Evolutionary conservation across 352 stramenopile species (phyloP).

Genomic region (Phytophthora pluvialis): DNA sequence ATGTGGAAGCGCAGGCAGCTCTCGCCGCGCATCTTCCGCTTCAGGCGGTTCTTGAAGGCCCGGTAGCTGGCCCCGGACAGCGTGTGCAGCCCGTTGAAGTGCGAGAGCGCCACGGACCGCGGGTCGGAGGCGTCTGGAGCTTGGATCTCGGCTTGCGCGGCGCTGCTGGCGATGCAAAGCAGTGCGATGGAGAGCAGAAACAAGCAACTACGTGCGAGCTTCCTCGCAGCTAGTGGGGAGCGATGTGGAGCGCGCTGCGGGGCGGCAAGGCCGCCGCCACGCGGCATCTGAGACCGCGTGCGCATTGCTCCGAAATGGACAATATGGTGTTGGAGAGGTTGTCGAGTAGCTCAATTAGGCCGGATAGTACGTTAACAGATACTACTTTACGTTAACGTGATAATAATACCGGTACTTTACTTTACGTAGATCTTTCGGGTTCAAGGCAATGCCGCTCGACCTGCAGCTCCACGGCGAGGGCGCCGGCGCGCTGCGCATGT

Average conservation of each 20-base stretch:
- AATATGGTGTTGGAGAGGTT: slow-evolving; percentile 9
- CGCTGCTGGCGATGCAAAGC: slow-evolving; percentile 7
- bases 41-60: slow-evolving; percentile 76
- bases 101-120: slow-evolving; percentile 23
- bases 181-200: slow-evolving; percentile 32
- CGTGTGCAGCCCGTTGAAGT: slow-evolving; percentile 64
- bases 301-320: slow-evolving; percentile 5
- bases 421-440: slow-evolving; percentile 8
- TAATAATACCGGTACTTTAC: too few species aligned
- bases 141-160: slow-evolving; percentile 21
- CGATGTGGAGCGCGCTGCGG: slow-evolving; percentile 7
- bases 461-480: slow-evolving; percentile 38
- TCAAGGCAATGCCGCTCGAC: slow-evolving; percentile 19
- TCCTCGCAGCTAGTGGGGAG: not conserved
- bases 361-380: not conserved
- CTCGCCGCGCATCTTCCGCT: slow-evolving; percentile 52
- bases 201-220: slow-evolving; percentile 9
- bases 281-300: slow-evolving; percentile 31
- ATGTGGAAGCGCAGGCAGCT: slow-evolving; percentile 71
- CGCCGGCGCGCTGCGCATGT: slow-evolving; percentile 29
- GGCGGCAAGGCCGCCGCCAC: not conserved
- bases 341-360: not conserved
- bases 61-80: slow-evolving; percentile 68
- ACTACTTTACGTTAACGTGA: not conserved
- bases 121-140: slow-evolving; percentile 1